phyloP scores from a whole-genome alignment of 2,329 filamentous ascomycete species.

The Pseudocercospora pini-densiflorae region DNA sequence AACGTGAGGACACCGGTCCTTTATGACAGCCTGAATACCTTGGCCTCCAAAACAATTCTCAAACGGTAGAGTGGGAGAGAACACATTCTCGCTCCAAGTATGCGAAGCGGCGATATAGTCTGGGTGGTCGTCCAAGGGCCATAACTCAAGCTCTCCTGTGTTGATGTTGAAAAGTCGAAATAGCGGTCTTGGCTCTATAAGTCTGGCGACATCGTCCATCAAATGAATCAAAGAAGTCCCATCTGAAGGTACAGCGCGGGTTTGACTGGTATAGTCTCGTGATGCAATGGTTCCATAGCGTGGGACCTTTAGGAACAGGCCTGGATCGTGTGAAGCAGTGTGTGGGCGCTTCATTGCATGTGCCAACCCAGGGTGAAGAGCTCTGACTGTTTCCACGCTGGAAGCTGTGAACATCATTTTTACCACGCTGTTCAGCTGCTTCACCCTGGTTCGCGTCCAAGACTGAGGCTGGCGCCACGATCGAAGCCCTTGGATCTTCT shows the following conservation, averaged over 20 bases:
- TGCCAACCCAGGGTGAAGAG: no score
- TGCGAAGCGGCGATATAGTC: slow-evolving; percentile 4
- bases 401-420: no score
- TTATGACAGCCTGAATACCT: background rate
- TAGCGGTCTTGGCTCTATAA: background rate
- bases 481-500: background rate
- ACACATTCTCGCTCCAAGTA: slow-evolving; percentile 8
- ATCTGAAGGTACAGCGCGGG: background rate
- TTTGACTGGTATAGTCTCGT: background rate
- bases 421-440: background rate
- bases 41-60: background rate
- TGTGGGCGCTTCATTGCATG: background rate
- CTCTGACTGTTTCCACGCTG: no score
- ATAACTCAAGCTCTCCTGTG: slow-evolving; percentile 4
- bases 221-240: background rate
- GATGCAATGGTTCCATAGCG: background rate
- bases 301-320: background rate
- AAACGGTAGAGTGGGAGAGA: background rate
- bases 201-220: background rate
- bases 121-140: background rate
- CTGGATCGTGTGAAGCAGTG: background rate
- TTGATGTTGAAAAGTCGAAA: background rate
- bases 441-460: background rate
- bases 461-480: background rate
- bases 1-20: background rate